Evolutionary conservation across 345 rosid species (phyloP), one percentile per base, ranked within the genome.

Genomic region (Hibiscus syriacus): DNA sequence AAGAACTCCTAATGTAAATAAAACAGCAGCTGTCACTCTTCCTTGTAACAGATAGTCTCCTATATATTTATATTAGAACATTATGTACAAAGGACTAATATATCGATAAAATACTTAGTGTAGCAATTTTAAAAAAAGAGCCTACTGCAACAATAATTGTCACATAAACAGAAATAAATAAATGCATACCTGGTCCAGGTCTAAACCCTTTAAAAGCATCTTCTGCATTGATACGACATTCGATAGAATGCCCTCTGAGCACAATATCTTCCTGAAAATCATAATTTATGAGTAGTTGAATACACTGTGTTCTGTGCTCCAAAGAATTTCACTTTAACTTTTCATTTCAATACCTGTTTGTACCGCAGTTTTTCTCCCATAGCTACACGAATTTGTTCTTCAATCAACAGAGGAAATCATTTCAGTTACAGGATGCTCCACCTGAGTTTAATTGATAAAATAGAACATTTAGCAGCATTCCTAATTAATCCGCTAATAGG

Each of bases 361-460:
- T 80, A 87, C 38, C 76, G 81, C 59, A 90, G 90, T 83, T 90
- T 93, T 76, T 90, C 92, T 72, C 97, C 98, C 96, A 87, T 89
- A 61, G 97, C 98, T 55, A 90, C 97, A 19, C 84, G 86, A 70
- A 93, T 93, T 85, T 90, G 98, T 69, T 93, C 98, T 78, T 90
- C 98, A 46, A 93, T 90, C 89, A 93, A 83, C 94, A 10, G 97
- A 87, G 73, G 90, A 93, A 73, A 93, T 93, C 98, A 90, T 93
- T 82, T 93, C 97, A 26, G 98, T 93, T 34, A 93, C 97, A 62
- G 98, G 98, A 80, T 93, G 98, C 83, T 93, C 98, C 68, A 92
- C 97, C 98, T 90, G 78, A 22, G 66, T 72, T 55, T 64, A 27
- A 26, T 61, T 25, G 69, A 58, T 14, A 52, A 68, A 63, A 52